Evolutionary conservation across 2,329 filamentous ascomycete species (phyloP).

Genomic region (Domatiomyces globalis): DNA sequence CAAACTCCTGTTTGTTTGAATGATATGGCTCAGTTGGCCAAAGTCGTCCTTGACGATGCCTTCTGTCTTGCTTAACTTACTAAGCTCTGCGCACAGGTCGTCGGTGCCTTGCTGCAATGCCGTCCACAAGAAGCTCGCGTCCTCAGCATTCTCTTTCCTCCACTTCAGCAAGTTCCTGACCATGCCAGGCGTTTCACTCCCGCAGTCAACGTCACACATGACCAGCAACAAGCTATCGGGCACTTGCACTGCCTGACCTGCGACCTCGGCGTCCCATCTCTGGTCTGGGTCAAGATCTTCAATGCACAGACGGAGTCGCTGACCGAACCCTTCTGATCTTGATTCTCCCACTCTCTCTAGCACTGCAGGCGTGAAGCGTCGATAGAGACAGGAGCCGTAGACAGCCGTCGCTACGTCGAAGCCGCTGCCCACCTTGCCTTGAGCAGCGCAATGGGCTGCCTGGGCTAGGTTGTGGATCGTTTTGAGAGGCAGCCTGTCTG

Average conservation of each 20-base stretch:
- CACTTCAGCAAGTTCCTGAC: slow-evolving; percentile 81
- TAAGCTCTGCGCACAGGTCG: slow-evolving; percentile 50
- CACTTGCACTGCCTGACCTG: slow-evolving; percentile 54
- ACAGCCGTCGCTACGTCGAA: slow-evolving; percentile 92
- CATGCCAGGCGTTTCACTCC: slow-evolving; percentile 87
- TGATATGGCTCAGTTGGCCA: slow-evolving; percentile 37
- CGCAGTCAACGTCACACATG: slow-evolving; percentile 94
- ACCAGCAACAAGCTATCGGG: slow-evolving; percentile 62
- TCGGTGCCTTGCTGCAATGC: slow-evolving; percentile 63
- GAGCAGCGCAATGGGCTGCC: slow-evolving; percentile 83
- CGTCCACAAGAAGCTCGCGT: slow-evolving; percentile 59
- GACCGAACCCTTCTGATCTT: slow-evolving; percentile 52
- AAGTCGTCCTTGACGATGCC: slow-evolving; percentile 36
- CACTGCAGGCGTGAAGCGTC: slow-evolving; percentile 74
- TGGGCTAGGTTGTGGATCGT: slow-evolving; percentile 79
- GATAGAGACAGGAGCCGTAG: slow-evolving; percentile 80
- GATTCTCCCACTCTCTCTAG: slow-evolving; percentile 54
- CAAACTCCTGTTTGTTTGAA: slow-evolving; percentile 40
- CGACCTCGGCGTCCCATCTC: slow-evolving; percentile 68
- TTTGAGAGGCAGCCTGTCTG: slow-evolving; percentile 4
- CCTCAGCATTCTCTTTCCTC: slow-evolving; percentile 50
- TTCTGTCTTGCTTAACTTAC: slow-evolving; percentile 26
- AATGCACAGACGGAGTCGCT: slow-evolving; percentile 50
- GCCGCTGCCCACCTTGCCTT: slow-evolving; percentile 90
- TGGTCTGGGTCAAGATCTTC: slow-evolving; percentile 38